Evolutionary conservation across 257 asterid species (phyloP), one percentile per base, ranked within the genome.

Genomic region (Fraxinus cuspidata): DNA sequence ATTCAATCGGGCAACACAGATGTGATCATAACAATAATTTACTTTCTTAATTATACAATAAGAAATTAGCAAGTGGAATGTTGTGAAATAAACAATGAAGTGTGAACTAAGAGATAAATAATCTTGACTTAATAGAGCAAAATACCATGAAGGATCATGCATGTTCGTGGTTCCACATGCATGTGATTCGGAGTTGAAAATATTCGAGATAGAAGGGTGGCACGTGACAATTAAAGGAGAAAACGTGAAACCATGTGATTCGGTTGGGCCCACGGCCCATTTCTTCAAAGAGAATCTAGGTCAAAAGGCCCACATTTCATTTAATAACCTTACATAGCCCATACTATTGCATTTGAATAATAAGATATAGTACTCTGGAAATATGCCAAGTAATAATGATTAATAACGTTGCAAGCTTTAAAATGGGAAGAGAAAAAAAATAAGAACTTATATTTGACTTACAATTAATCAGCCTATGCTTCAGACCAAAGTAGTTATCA

Each of bases 241-340:
- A 83, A 84, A 86, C 87, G 94, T 90, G 91, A 87, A 77, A 35
- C 80, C 92, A 87, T 85, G 94, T 89, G 96, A 84, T 37, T 63
- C 79, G 86, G 82, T 71, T 76, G 85, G 91, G 78, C 83, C 93
- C 92, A 44, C 77, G 82, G 73, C 89, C 92, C 92, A 90, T 84
- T 78, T 79, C 58, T 25, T 28, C 74, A 29, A 67, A 74, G 66
- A 65, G 89, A 85, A 85, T 82, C 83, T 79, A 64, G 69, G 82
- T 78, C 77, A 73, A 60, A 60, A 64, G 84, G 79, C 82, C 85
- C 86, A 77, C 86, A 58, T 68, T 5, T 70, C 63, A 75, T 40
- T 68, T 29, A 58, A 66, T 69, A 69, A 11, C 31, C 31, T 35
- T 64, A 3, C 64, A 65, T 15, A 69, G 76, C 85, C 83, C 82